Percentiles rank a stretch among this genome's conserved stretches.
Conservation (phyloP, 352 stramenopile species). For the Phytophthora pseudosyringae region DNA sequence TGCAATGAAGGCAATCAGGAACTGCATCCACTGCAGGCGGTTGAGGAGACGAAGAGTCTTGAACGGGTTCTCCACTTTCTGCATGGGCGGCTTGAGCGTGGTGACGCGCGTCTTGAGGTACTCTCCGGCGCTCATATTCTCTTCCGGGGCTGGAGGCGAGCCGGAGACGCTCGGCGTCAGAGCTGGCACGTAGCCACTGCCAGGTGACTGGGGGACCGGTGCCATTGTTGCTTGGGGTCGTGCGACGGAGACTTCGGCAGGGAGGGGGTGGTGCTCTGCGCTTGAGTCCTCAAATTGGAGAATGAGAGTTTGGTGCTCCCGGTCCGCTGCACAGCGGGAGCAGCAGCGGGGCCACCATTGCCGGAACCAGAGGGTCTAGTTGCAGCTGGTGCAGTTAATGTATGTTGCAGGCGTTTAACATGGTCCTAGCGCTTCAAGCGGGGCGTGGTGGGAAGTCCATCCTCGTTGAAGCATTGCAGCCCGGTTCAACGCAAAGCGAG, state of each 20-base stretch:
- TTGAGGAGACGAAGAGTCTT: constrained; percentile 35
- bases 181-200: constrained; percentile 34
- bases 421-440: constrained; percentile 16
- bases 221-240: constrained; percentile 17
- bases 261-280: constrained; percentile 14
- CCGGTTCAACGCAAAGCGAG: constrained; percentile 14
- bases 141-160: constrained; percentile 7
- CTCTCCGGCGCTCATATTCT: constrained; percentile 39
- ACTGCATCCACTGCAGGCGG: constrained; percentile 44
- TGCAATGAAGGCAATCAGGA: constrained; percentile 42
- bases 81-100: constrained; percentile 48
- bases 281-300: constrained; percentile 26
- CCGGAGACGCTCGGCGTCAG: constrained; percentile 27
- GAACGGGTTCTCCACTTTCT: constrained; percentile 35
- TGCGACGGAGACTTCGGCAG: background rate
- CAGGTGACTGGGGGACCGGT: constrained; percentile 22
- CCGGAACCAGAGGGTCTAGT: background rate
- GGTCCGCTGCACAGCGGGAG: background rate
- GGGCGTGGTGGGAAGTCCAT: constrained; percentile 34
- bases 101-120: constrained; percentile 40
- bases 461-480: constrained; percentile 29
- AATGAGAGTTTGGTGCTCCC: constrained; percentile 21
- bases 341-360: background rate
- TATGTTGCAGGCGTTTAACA: constrained; percentile 23
- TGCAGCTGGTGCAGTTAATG: constrained; percentile 17